phyloP scores from a whole-genome alignment of 2,329 filamentous ascomycete genomes.

The Cordyceps cicadae region DNA sequence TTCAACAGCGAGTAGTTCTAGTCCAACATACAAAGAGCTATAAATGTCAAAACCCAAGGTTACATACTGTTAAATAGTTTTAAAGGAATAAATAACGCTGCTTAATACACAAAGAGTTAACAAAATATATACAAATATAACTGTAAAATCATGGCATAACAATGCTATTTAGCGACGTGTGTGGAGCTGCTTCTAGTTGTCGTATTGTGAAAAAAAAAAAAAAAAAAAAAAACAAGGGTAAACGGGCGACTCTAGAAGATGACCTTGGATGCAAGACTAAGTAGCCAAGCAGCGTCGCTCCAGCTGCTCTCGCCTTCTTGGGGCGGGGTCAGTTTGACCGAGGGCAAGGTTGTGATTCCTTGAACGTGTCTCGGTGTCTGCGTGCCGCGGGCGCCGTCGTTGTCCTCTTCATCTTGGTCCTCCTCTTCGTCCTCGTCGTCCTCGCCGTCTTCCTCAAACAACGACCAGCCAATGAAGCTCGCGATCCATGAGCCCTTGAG shows the following conservation, averaged over 20 bases:
- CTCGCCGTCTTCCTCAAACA: slow-evolving; percentile 54
- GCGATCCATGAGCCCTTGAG: slow-evolving; percentile 52
- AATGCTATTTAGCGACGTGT: too few relatives aligned
- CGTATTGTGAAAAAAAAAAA: too few relatives aligned
- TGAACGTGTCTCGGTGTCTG: slow-evolving; percentile 31
- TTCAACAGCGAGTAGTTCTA: too few relatives aligned
- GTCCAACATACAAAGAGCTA: too few relatives aligned
- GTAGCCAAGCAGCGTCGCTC: slow-evolving; percentile 60
- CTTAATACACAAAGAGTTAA: too few relatives aligned
- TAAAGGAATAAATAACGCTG: too few relatives aligned
- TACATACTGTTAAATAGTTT: too few relatives aligned
- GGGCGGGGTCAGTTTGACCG: slow-evolving; percentile 39
- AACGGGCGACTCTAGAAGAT: slow-evolving; percentile 36
- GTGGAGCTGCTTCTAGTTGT: too few relatives aligned
- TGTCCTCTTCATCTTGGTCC: slow-evolving; percentile 29
- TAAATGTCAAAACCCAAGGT: too few relatives aligned
- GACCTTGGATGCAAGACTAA: slow-evolving; percentile 56
- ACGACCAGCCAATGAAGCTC: slow-evolving; percentile 48
- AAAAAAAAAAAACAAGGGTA: not conserved
- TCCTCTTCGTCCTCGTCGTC: slow-evolving; percentile 41
- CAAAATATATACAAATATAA: too few relatives aligned
- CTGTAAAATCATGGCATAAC: too few relatives aligned
- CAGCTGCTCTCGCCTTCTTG: slow-evolving; percentile 51
- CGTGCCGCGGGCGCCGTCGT: slow-evolving; percentile 22
- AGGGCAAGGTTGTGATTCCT: slow-evolving; percentile 31